Percentiles rank a stretch among this genome's conserved stretches.
Evolutionary conservation across 148 eudicot genomes (phyloP).

Genomic region (Linanthus parryae): DNA sequence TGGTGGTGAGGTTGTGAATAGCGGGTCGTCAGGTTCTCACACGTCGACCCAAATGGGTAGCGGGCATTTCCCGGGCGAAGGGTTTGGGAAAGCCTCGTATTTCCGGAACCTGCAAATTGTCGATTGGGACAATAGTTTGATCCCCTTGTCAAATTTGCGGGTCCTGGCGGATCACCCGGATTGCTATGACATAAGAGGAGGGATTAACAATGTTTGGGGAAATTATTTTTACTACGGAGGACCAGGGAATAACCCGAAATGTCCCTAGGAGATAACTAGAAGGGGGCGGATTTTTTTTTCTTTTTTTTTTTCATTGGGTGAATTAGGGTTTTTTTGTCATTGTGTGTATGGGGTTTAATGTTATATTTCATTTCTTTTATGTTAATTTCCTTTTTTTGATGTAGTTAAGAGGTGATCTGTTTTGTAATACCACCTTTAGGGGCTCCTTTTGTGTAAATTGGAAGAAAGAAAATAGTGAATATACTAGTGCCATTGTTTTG

Average conservation of each 20-base stretch:
- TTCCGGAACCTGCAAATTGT: slow-evolving; percentile 71
- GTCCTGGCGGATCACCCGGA: slow-evolving; percentile 81
- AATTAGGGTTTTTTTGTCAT: slow-evolving; percentile 11
- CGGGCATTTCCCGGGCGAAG: slow-evolving; percentile 77
- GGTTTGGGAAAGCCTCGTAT: slow-evolving; percentile 78
- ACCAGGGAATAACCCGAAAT: slow-evolving; percentile 67
- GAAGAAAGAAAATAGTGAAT: slow-evolving; percentile 16
- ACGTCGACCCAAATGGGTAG: slow-evolving; percentile 90
- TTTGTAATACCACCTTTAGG: slow-evolving; percentile 5
- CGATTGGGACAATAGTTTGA: slow-evolving; percentile 76
- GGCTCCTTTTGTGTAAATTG: slow-evolving; percentile 15
- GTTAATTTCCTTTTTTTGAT: slow-evolving; percentile 7
- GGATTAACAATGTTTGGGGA: slow-evolving; percentile 78
- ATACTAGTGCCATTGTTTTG: slow-evolving; percentile 4
- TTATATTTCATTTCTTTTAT: slow-evolving; percentile 9
- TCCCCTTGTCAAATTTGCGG: slow-evolving; percentile 46
- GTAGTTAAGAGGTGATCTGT: slow-evolving; percentile 13
- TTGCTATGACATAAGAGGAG: slow-evolving; percentile 72
- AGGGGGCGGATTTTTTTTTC: slow-evolving; percentile 2
- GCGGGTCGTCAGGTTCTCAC: slow-evolving; percentile 41
- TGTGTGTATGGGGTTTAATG: slow-evolving; percentile 22
- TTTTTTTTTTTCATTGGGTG: neutral
- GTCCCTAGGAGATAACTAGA: slow-evolving; percentile 28
- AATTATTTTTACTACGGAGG: slow-evolving; percentile 92
- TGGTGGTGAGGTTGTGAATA: slow-evolving; percentile 79